phyloP scores from a whole-genome alignment of 495 filamentous ascomycete species.

The Daldinia childiae region DNA sequence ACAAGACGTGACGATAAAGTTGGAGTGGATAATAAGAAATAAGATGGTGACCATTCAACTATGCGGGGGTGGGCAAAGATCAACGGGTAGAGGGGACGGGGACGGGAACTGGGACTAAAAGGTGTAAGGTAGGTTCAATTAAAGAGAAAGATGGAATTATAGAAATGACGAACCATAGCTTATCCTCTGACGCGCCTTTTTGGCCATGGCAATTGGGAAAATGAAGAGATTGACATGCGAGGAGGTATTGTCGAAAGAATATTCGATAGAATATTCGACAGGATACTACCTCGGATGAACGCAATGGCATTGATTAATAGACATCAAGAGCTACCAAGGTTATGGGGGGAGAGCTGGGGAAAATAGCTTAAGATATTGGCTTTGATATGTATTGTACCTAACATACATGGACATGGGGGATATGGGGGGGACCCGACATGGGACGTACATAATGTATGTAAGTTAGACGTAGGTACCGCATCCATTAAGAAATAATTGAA shows the following conservation, averaged over 20 bases:
- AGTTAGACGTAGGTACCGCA: too few relatives aligned
- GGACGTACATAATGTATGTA: neutral
- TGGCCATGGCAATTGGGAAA: constrained; percentile 59
- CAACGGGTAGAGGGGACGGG: constrained; percentile 12
- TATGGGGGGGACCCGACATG: too few relatives aligned
- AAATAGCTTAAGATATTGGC: constrained; percentile 2
- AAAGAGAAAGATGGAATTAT: neutral
- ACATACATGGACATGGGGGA: too few relatives aligned
- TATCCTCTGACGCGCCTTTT: constrained; percentile 71
- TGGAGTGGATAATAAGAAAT: constrained; percentile 16
- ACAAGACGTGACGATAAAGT: constrained; percentile 10
- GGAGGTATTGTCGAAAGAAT: constrained; percentile 5
- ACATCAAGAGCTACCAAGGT: constrained; percentile 2
- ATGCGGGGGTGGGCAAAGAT: constrained; percentile 39
- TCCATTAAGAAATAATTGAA: too few relatives aligned
- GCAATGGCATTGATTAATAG: constrained; percentile 13
- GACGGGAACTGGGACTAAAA: neutral
- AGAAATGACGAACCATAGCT: constrained; percentile 67
- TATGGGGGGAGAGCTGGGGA: neutral
- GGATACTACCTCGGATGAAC: constrained; percentile 21
- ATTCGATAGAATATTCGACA: constrained; percentile 14
- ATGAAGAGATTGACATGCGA: constrained; percentile 50
- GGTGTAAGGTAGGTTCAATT: neutral
- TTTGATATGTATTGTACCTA: too few relatives aligned
- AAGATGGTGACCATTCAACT: constrained; percentile 9